These are phyloP conservation scores for Gamsiella multidivaricata DNA, from an alignment of 192 early-diverging fungal genomes.

Conservation along the genomic window DNA sequence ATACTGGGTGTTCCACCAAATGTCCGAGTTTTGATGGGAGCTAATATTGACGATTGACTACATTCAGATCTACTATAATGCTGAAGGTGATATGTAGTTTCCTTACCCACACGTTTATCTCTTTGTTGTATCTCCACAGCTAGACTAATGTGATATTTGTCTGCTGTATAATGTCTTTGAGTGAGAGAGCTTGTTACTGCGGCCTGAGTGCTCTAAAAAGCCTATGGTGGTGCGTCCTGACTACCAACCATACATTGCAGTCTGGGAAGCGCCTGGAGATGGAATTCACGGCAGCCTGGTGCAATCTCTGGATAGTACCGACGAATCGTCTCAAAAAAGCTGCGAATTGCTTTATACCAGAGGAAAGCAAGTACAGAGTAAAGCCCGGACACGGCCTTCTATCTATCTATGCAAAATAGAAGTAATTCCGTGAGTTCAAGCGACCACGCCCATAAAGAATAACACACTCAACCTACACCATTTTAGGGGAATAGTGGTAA, in stretches of 20 bases:
- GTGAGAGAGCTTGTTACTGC: slow-evolving; percentile 79
- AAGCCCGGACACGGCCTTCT: no score
- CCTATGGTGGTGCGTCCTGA: slow-evolving; percentile 70
- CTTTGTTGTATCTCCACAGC: no score
- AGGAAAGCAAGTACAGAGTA: no score
- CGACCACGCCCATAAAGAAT: no score
- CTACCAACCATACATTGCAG: slow-evolving; percentile 69
- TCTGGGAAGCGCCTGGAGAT: slow-evolving; percentile 74
- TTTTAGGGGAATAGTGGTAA: no score
- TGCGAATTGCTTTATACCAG: no score
- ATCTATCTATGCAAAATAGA: no score
- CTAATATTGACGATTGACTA: no score
- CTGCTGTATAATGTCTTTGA: no score
- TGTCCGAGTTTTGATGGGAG: slow-evolving; percentile 84
- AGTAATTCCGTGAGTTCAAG: no score
- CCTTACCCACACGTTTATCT: slow-evolving; percentile 68
- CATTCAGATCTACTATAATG: slow-evolving; percentile 81
- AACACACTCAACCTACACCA: no score
- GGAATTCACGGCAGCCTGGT: slow-evolving; percentile 78
- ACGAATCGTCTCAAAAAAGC: slow-evolving; percentile 78
- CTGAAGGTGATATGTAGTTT: slow-evolving; percentile 38
- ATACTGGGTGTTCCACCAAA: slow-evolving; percentile 63
- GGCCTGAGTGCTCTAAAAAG: slow-evolving; percentile 81
- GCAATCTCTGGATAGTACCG: slow-evolving; percentile 69
- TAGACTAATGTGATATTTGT: no score